These are phyloP conservation scores for Penicillium ochrochloron DNA, from an alignment of 495 filamentous ascomycete genomes.

Conservation along the genomic window DNA sequence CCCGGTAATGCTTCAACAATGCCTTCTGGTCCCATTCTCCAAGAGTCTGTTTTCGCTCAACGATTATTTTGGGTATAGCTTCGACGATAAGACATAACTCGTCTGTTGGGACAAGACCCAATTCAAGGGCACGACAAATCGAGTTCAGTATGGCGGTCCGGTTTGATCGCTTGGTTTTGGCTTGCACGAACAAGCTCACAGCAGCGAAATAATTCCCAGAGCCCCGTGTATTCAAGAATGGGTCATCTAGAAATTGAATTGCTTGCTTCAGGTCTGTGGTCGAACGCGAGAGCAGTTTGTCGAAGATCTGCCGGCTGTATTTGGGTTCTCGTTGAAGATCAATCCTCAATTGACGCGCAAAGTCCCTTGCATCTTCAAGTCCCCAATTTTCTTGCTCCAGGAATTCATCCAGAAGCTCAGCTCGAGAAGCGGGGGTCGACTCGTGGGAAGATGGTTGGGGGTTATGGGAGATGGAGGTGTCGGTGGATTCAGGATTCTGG, in stretches of 20 bases:
- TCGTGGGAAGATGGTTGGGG: constrained; percentile 3
- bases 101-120: constrained; percentile 41
- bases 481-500: constrained; percentile 26
- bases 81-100: constrained; percentile 43
- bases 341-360: constrained; percentile 36
- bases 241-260: constrained; percentile 50
- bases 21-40: constrained; percentile 20
- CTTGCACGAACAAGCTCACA: constrained; percentile 28
- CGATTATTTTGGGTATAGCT: constrained; percentile 28
- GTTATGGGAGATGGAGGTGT: constrained; percentile 10
- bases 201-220: constrained; percentile 45
- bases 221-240: constrained; percentile 42
- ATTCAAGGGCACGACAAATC: constrained; percentile 41
- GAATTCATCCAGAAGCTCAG: constrained; percentile 25
- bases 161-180: constrained; percentile 18
- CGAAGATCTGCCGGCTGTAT: constrained; percentile 49
- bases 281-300: constrained; percentile 35
- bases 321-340: constrained; percentile 44
- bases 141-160: constrained; percentile 33
- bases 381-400: constrained; percentile 27
- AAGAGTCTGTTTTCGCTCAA: constrained; percentile 27
- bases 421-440: constrained; percentile 8
- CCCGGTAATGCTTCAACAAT: constrained; percentile 31
- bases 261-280: constrained; percentile 29
- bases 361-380: constrained; percentile 34